phyloP scores from a whole-genome alignment of 805 yeast species.

The Lachancea fermentati region DNA sequence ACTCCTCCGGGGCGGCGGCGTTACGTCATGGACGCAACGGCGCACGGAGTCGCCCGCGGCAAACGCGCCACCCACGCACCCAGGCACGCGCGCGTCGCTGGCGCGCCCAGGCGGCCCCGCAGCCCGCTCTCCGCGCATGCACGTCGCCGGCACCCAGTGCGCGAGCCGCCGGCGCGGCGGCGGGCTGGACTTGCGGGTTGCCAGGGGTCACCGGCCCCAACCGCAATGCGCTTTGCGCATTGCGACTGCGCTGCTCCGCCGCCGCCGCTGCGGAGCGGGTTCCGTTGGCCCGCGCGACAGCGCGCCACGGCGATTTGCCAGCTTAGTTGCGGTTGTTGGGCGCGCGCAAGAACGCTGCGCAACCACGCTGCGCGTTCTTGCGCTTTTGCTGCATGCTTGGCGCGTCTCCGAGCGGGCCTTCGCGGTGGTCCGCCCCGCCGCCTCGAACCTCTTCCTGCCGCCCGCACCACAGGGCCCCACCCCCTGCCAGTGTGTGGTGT shows the following conservation, averaged over 20 bases:
- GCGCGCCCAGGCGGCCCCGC: background rate
- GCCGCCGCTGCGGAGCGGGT: background rate
- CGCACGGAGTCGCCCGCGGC: no score
- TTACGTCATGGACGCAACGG: no score
- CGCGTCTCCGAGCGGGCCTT: background rate
- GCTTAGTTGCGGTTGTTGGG: background rate
- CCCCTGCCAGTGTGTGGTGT: no score
- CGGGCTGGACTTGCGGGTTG: no score
- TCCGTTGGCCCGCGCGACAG: background rate
- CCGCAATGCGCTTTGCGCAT: no score
- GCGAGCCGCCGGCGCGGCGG: background rate
- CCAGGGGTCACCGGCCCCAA: no score
- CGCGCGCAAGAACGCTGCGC: background rate
- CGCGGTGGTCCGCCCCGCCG: no score
- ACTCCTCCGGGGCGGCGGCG: no score
- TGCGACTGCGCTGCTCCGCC: background rate
- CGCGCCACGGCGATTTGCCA: background rate
- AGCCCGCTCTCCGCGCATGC: background rate
- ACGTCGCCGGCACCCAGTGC: background rate
- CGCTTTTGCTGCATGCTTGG: background rate
- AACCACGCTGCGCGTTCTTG: background rate
- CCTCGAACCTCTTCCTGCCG: background rate
- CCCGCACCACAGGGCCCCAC: background rate
- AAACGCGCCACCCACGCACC: background rate
- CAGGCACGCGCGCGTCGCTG: background rate